A percentile compares a stretch with the other conserved stretches of the same genome.
phyloP scores from a whole-genome alignment of 2,329 filamentous ascomycete genomes.

The Colletotrichum siamense region DNA sequence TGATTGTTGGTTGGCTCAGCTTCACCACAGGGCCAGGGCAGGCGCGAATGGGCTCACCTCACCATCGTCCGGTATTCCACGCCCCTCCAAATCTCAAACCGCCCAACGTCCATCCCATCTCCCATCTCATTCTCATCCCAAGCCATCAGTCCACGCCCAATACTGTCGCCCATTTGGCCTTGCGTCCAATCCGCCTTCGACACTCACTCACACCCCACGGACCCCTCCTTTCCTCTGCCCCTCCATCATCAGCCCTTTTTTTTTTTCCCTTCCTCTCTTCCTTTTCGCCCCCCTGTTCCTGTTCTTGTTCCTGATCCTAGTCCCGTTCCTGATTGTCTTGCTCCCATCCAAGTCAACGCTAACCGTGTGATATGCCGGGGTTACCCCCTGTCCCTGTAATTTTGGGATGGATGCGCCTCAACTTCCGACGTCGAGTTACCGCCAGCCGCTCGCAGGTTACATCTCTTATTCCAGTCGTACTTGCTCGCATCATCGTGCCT shows the following conservation, averaged over 20 bases:
- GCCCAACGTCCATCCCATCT: neutral
- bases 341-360: conserved; percentile 13
- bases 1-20: neutral
- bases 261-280: neutral
- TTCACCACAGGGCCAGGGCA: neutral
- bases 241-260: neutral
- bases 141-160: neutral
- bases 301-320: neutral
- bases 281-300: conserved; percentile 4
- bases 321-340: conserved; percentile 15
- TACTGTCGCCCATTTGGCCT: neutral
- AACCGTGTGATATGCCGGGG: conserved; percentile 10
- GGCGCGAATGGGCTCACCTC: neutral
- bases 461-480: neutral
- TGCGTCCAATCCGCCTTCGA: neutral
- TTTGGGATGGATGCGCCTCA: conserved; percentile 24
- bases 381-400: conserved; percentile 15
- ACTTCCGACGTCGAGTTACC: conserved; percentile 18
- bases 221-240: neutral
- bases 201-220: neutral
- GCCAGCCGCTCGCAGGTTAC: neutral
- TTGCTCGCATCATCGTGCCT: neutral
- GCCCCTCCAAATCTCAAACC: neutral
- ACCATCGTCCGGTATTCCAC: neutral
- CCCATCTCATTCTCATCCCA: neutral